These are phyloP conservation scores for Podaxis mareebaensis DNA, from an alignment of 768 basidiomycete species.

Conservation along the genomic window DNA sequence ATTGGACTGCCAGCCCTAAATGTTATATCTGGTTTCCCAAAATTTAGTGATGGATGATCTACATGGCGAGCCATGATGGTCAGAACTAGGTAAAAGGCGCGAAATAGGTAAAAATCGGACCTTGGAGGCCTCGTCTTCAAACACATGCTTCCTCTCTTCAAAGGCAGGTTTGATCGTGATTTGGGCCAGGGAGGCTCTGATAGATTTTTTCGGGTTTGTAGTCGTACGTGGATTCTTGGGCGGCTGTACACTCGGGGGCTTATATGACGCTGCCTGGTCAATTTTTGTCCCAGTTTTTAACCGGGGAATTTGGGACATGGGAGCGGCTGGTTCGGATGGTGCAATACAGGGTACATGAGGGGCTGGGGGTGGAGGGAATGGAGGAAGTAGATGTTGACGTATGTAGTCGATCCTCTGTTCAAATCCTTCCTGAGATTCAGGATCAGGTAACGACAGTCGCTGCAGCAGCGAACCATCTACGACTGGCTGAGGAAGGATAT, in stretches of 20 bases:
- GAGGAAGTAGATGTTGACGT: not conserved
- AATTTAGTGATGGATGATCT: too few species aligned
- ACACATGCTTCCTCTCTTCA: not conserved
- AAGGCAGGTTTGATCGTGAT: not conserved
- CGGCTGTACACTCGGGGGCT: not conserved
- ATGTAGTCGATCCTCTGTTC: not conserved
- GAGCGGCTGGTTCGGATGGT: not conserved
- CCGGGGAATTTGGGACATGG: not conserved
- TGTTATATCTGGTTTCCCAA: too few species aligned
- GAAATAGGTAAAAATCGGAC: not conserved
- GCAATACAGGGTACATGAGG: not conserved
- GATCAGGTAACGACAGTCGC: not conserved
- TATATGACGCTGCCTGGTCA: not conserved
- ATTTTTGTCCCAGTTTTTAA: not conserved
- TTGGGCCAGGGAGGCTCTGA: not conserved
- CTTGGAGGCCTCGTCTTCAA: slow-evolving; percentile 8
- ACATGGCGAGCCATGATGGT: not conserved
- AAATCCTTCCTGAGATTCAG: not conserved
- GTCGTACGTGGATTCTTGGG: not conserved
- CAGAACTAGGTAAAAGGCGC: not conserved
- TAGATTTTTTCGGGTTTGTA: not conserved
- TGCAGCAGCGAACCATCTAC: not conserved
- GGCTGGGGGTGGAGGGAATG: not conserved
- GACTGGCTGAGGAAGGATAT: not conserved
- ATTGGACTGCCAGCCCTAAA: too few species aligned